Conservation (phyloP, 177 flowering plant genomes). For the Vitis hybrid region DNA sequence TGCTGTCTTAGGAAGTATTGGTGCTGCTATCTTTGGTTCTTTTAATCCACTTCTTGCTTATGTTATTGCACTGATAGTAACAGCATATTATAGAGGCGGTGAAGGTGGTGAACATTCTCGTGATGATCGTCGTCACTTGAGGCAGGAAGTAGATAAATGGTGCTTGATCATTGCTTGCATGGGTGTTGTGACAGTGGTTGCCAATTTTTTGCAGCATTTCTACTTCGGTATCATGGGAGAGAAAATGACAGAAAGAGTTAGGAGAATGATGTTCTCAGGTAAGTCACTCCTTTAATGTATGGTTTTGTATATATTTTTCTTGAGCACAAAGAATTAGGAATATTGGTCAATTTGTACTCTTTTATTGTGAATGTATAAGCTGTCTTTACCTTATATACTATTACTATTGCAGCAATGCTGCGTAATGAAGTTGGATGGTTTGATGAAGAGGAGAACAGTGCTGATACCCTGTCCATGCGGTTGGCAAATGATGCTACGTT, state of each 20-base stretch:
- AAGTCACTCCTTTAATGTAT: not conserved
- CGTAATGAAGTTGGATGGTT: conserved; percentile 98
- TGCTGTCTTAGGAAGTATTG: conserved; percentile 88
- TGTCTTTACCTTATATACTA: not conserved
- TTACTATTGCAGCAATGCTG: conserved; percentile 68
- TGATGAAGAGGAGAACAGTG: conserved; percentile 95
- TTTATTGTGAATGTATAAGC: conserved; percentile 6
- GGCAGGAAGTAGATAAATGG: conserved; percentile 76
- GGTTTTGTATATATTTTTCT: not conserved
- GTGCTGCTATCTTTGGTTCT: conserved; percentile 97
- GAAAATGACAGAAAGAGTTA: conserved; percentile 92
- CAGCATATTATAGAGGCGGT: conserved; percentile 57
- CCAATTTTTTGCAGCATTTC: conserved; percentile 92
- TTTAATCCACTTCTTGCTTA: conserved; percentile 97
- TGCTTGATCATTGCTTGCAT: conserved; percentile 86
- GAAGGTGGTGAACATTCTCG: conserved; percentile 15
- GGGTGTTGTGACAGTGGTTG: conserved; percentile 93
- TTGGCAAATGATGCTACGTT: conserved; percentile 98
- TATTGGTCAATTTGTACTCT: not conserved
- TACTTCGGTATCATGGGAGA: conserved; percentile 99
- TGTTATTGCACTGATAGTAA: conserved; percentile 66
- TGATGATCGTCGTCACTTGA: conserved; percentile 29
- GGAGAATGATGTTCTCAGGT: conserved; percentile 98
- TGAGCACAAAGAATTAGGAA: not conserved
- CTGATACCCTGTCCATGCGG: conserved; percentile 91